Base-by-base conservation (phyloP, 140 eudicot genomes). In the Bidens hawaiensis region DNA sequence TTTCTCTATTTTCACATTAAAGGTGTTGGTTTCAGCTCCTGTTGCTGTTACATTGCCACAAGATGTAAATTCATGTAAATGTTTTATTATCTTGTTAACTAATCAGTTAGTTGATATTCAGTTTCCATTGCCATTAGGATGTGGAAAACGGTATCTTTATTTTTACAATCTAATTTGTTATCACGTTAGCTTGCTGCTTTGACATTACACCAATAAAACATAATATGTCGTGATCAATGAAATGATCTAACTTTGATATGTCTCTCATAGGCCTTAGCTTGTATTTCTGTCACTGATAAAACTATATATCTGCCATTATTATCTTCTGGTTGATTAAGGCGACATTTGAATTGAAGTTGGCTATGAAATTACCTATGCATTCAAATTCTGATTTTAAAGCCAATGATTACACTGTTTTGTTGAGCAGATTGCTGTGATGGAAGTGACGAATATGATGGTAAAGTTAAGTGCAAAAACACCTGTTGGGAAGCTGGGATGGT, bases 361-460 rank as follows among this genome's bases (percentile, higher is more conserved):
- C 15, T 11, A 50, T 50, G 56, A 28, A 50, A 12, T 50, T 50
- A 12, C 15, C 3, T 42, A 6, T 50, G 16, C 31, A 24, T 24
- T 24, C 17, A 46, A 46, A 4, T 46, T 45, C 24, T 16, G 23
- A 18, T 46, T 8, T 6, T 18, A 51, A 17, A 51, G 12, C 11
- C 56, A 22, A 10, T 24, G 30, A 19, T 13, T 51, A 50, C 30
- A 22, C 56, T 50, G 30, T 14, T 56, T 13, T 41, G 11, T 31
- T 68, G 75, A 19, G 42, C 83, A 93, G 99, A 93, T 88, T 93
- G 99, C 64, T 93, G 99, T 76, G 99, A 93, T 70, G 99, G 99
- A 60, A 93, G 96, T 81, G 99, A 93, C 54, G 99, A 93, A 80
- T 81, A 88, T 70, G 86, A 76, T 79, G 99, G 99, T 64, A 85